phyloP scores from a whole-genome alignment of 352 stramenopile species.

The Phytophthora sp. region DNA sequence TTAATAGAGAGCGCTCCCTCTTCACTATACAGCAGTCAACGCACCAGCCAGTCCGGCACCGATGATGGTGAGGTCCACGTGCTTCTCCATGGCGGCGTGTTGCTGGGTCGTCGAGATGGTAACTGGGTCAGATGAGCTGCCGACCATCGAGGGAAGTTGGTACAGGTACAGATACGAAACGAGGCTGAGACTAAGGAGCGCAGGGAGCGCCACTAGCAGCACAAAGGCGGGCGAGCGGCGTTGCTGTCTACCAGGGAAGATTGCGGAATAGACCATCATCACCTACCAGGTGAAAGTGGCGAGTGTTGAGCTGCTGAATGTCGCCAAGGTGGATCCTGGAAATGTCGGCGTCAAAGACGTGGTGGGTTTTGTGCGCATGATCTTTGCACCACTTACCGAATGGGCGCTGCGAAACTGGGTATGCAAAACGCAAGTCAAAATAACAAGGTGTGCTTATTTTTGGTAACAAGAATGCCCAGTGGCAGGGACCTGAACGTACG shows the following conservation, averaged over 20 bases:
- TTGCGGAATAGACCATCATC: conserved; percentile 49
- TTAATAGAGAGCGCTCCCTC: too few species aligned
- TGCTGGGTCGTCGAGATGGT: conserved; percentile 10
- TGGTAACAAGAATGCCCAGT: too few species aligned
- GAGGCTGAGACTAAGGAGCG: conserved; percentile 48
- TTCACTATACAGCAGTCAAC: not conserved
- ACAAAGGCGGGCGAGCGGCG: conserved; percentile 32
- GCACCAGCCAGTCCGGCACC: conserved; percentile 56
- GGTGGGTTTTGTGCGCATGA: not conserved
- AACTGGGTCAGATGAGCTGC: conserved; percentile 18
- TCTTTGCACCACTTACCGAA: conserved; percentile 22
- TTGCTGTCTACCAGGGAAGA: conserved; percentile 33
- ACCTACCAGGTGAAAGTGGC: conserved; percentile 31
- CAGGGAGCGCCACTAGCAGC: conserved; percentile 35
- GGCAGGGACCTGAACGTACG: not conserved
- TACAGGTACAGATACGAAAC: conserved; percentile 49
- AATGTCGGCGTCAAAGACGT: conserved; percentile 12
- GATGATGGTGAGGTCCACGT: conserved; percentile 58
- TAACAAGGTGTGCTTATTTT: too few species aligned
- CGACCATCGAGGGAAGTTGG: conserved; percentile 31
- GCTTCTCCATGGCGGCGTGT: conserved; percentile 32
- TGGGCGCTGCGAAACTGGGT: too few species aligned
- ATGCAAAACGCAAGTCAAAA: too few species aligned
- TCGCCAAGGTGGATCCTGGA: too few species aligned
- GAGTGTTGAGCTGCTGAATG: conserved; percentile 15